Percentiles rank a stretch among this genome's conserved stretches.
phyloP scores from a whole-genome alignment of 1,284 basidiomycete genomes.

The Lentinus polychrous region DNA sequence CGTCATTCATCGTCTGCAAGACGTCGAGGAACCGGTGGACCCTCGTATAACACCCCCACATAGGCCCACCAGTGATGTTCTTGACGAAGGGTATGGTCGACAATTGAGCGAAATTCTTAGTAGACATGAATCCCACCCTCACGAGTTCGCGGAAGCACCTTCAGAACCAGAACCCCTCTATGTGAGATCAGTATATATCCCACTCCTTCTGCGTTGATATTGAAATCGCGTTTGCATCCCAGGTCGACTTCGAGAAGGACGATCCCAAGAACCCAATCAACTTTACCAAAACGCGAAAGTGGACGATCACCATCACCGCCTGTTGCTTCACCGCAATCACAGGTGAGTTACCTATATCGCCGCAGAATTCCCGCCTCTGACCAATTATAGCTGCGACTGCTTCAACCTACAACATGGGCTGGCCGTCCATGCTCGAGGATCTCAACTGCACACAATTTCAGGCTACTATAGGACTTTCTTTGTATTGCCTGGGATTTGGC shows the following conservation, averaged over 20 bases:
- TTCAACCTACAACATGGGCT: conserved; percentile 52
- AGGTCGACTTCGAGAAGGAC: conserved; percentile 50
- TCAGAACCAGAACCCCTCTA: conserved; percentile 14
- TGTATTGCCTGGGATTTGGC: conserved; percentile 65
- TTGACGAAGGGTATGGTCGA: conserved; percentile 20
- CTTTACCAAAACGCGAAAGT: conserved; percentile 39
- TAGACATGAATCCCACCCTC: conserved; percentile 19
- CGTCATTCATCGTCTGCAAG: conserved; percentile 15
- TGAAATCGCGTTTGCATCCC: background rate
- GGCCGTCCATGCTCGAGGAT: conserved; percentile 57
- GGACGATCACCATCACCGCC: conserved; percentile 47
- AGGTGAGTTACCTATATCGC: conserved; percentile 27
- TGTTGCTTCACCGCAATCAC: conserved; percentile 51
- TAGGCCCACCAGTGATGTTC: conserved; percentile 16
- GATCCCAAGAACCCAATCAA: conserved; percentile 46
- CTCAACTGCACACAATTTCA: conserved; percentile 52
- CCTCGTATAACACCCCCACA: conserved; percentile 20
- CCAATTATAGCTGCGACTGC: conserved; percentile 38
- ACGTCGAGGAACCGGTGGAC: conserved; percentile 21
- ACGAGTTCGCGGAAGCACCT: conserved; percentile 5
- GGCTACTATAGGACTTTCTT: conserved; percentile 52
- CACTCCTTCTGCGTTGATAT: background rate
- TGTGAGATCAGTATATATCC: conserved; percentile 9
- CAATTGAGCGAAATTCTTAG: conserved; percentile 21
- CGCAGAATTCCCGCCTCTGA: background rate